Evolutionary conservation across 345 rosid species (phyloP).

Genomic region (Euphorbia tirucalli): DNA sequence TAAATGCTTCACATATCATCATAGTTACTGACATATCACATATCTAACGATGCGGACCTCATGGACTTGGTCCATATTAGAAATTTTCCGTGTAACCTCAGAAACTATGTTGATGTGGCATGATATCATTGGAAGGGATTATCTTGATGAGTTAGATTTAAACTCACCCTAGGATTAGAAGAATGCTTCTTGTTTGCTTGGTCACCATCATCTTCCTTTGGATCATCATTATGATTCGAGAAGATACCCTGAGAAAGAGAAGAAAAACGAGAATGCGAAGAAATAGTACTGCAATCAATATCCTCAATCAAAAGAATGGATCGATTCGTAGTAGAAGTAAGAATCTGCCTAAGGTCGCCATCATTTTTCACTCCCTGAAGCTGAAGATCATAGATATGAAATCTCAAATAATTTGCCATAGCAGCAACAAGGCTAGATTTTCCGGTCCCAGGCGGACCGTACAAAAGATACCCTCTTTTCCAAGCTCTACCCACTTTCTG

Average conservation of each 20-base stretch:
- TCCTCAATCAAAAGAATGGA: constrained; percentile 34
- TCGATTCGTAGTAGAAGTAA: constrained; percentile 27
- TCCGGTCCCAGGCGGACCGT: constrained; percentile 30
- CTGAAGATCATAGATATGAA: constrained; percentile 29
- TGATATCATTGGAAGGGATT: too few species aligned
- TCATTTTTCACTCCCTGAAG: constrained; percentile 25
- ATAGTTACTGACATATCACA: too few species aligned
- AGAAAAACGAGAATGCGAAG: background rate
- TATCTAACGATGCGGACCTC: too few species aligned
- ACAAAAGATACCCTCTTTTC: constrained; percentile 28
- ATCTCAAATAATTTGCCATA: constrained; percentile 25
- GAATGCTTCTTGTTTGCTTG: constrained; percentile 6
- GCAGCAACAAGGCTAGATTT: constrained; percentile 29
- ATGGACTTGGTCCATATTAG: too few species aligned
- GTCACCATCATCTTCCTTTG: background rate
- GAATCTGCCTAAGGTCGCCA: constrained; percentile 19
- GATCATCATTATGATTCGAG: too few species aligned
- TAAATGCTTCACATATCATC: too few species aligned
- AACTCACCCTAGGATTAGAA: constrained; percentile 23
- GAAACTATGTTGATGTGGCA: too few species aligned
- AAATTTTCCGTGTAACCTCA: too few species aligned
- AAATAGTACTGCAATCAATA: constrained; percentile 24
- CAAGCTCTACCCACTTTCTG: constrained; percentile 29
- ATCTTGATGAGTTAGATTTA: too few species aligned
- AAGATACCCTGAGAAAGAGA: too few species aligned